Percentiles rank a stretch among this genome's conserved stretches.
Evolutionary conservation across 805 yeast species (phyloP).

Genomic region (Spathaspora hagerdaliae): DNA sequence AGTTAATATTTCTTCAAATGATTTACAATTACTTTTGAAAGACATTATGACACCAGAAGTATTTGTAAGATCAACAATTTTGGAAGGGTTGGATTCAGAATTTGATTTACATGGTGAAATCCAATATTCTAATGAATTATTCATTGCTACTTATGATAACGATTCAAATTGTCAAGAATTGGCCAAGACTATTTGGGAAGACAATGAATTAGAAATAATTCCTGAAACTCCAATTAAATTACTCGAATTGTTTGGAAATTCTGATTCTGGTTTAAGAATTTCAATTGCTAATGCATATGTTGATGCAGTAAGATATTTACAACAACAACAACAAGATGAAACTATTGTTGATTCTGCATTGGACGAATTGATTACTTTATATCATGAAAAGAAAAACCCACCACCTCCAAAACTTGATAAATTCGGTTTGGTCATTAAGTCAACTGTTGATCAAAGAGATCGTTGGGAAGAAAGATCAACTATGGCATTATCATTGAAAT

Average conservation of each 20-base stretch:
- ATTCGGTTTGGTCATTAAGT: slow-evolving; percentile 71
- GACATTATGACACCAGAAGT: slow-evolving; percentile 56
- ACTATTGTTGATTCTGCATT: slow-evolving; percentile 31
- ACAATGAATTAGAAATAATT: slow-evolving; percentile 54
- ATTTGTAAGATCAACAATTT: slow-evolving; percentile 72
- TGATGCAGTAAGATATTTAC: slow-evolving; percentile 40
- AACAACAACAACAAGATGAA: slow-evolving; percentile 18
- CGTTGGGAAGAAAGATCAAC: slow-evolving; percentile 86
- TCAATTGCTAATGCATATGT: slow-evolving; percentile 71
- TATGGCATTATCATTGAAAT: slow-evolving; percentile 62
- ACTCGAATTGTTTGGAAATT: slow-evolving; percentile 45
- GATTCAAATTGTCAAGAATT: slow-evolving; percentile 56
- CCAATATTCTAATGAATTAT: slow-evolving; percentile 63
- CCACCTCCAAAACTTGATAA: slow-evolving; percentile 75
- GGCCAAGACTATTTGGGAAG: slow-evolving; percentile 85
- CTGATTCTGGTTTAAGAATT: slow-evolving; percentile 64
- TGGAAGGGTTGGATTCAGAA: slow-evolving; percentile 85
- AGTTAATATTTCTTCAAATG: slow-evolving; percentile 51
- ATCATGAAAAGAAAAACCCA: slow-evolving; percentile 58
- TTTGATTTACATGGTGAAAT: slow-evolving; percentile 49
- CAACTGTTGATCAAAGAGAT: slow-evolving; percentile 60
- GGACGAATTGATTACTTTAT: slow-evolving; percentile 49
- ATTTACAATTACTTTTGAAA: slow-evolving; percentile 54
- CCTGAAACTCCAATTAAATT: slow-evolving; percentile 44
- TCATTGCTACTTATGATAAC: slow-evolving; percentile 74